These are phyloP conservation scores for Basidiobolus meristosporus DNA, from an alignment of 371 early-diverging fungal species.

Conservation along the genomic window DNA sequence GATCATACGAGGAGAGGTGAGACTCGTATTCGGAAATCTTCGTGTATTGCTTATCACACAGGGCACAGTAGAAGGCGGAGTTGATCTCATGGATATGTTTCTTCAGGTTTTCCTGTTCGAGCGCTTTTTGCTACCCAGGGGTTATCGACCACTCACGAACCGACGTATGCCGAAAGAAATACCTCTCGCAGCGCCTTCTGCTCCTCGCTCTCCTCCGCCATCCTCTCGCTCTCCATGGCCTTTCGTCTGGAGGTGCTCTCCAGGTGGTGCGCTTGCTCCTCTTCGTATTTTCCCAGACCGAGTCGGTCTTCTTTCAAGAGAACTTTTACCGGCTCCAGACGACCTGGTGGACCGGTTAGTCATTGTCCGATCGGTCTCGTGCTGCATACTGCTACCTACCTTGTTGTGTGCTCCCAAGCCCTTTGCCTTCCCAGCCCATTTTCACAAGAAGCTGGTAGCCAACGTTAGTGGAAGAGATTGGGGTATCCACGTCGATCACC, in stretches of 20 bases:
- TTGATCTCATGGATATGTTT: constrained; percentile 39
- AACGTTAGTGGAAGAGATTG: constrained; percentile 26
- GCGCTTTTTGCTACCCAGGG: constrained; percentile 22
- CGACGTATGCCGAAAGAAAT: not conserved
- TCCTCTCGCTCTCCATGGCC: constrained; percentile 27
- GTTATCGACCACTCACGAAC: too few species aligned
- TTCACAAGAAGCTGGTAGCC: constrained; percentile 35
- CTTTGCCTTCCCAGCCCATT: constrained; percentile 62
- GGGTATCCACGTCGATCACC: constrained; percentile 25
- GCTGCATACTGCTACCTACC: constrained; percentile 9
- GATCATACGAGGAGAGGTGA: constrained; percentile 59
- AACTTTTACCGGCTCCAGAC: constrained; percentile 43
- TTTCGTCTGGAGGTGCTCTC: constrained; percentile 37
- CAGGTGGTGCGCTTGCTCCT: constrained; percentile 22
- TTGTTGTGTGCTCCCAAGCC: constrained; percentile 26
- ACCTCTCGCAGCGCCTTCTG: constrained; percentile 17
- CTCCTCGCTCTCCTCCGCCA: constrained; percentile 38
- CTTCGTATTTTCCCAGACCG: constrained; percentile 37
- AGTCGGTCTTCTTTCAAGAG: constrained; percentile 22
- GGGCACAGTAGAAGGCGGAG: constrained; percentile 50
- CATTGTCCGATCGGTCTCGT: not conserved
- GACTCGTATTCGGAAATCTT: constrained; percentile 53
- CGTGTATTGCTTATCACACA: constrained; percentile 63
- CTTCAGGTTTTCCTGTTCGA: constrained; percentile 19
- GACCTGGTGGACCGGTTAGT: constrained; percentile 14